phyloP scores from a whole-genome alignment of 495 filamentous ascomycete species.

The Astrothelium subdiscretum region DNA sequence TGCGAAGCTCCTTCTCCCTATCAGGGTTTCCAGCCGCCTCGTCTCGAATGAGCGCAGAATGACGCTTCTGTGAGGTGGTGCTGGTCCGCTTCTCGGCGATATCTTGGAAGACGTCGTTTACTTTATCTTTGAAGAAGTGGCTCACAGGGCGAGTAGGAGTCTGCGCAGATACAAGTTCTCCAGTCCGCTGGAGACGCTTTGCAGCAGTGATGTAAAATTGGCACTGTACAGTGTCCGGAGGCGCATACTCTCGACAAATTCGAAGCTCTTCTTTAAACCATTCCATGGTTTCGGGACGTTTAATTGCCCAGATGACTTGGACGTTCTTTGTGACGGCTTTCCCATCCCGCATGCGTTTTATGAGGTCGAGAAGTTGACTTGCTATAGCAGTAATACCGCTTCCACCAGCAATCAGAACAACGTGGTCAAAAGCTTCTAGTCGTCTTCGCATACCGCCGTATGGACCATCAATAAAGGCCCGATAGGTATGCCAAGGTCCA shows the following conservation, averaged over 20 bases:
- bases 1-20: constrained; percentile 62
- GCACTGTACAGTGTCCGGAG: constrained; percentile 73
- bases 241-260: constrained; percentile 76
- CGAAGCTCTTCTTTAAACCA: constrained; percentile 96
- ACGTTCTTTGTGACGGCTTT: constrained; percentile 87
- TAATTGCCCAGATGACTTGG: constrained; percentile 83
- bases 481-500: constrained; percentile 76
- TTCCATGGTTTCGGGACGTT: constrained; percentile 82
- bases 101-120: constrained; percentile 68
- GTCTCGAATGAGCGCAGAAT: constrained; percentile 65
- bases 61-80: constrained; percentile 35
- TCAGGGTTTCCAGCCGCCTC: constrained; percentile 72
- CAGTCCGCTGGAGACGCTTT: constrained; percentile 39
- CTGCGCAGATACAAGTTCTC: constrained; percentile 36
- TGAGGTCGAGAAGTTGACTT: constrained; percentile 76
- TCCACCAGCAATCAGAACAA: constrained; percentile 83
- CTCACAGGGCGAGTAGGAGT: constrained; percentile 46
- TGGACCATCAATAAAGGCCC: constrained; percentile 82
- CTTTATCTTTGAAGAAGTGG: constrained; percentile 65
- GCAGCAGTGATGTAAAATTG: constrained; percentile 85
- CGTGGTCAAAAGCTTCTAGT: constrained; percentile 85
- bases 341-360: constrained; percentile 86
- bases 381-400: constrained; percentile 91
- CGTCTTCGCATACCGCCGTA: constrained; percentile 91
- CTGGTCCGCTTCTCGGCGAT: constrained; percentile 55